Percentiles rank a stretch among this genome's conserved stretches.
Evolutionary conservation across 345 rosid genomes (phyloP).

Genomic region (Pistacia atlantica): DNA sequence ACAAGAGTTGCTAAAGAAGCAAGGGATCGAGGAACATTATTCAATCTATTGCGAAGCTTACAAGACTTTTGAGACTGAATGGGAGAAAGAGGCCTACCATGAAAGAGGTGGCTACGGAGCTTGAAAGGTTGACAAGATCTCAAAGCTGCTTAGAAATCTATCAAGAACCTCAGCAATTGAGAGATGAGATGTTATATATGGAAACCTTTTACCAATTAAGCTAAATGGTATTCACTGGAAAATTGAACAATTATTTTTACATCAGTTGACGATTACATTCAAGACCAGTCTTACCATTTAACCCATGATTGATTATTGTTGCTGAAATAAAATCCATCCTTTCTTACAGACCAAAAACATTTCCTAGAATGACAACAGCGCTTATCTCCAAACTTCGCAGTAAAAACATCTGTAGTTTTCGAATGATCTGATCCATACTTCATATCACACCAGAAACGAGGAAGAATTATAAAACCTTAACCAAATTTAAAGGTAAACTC

Average conservation of each 20-base stretch:
- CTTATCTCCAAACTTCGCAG: not conserved
- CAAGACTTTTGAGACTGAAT: not conserved
- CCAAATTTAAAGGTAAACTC: not conserved
- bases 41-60: not conserved
- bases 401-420: not conserved
- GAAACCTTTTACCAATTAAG: no score
- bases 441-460: not conserved
- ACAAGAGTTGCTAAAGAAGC: not conserved
- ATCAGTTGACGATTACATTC: not conserved
- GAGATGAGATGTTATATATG: no score
- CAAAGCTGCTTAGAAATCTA: constrained; percentile 1
- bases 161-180: not conserved
- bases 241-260: no score
- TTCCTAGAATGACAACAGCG: not conserved
- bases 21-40: not conserved
- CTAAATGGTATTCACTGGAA: no score
- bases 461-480: not conserved
- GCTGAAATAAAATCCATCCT: constrained; percentile 4
- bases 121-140: not conserved
- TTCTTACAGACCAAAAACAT: constrained; percentile 7
- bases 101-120: constrained; percentile 1
- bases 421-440: not conserved
- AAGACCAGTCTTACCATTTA: constrained; percentile 10
- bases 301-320: not conserved
- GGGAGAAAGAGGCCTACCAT: constrained; percentile 1